These are phyloP conservation scores for Claviceps sorghi DNA, from an alignment of 2,329 filamentous ascomycete genomes.

Conservation along the genomic window DNA sequence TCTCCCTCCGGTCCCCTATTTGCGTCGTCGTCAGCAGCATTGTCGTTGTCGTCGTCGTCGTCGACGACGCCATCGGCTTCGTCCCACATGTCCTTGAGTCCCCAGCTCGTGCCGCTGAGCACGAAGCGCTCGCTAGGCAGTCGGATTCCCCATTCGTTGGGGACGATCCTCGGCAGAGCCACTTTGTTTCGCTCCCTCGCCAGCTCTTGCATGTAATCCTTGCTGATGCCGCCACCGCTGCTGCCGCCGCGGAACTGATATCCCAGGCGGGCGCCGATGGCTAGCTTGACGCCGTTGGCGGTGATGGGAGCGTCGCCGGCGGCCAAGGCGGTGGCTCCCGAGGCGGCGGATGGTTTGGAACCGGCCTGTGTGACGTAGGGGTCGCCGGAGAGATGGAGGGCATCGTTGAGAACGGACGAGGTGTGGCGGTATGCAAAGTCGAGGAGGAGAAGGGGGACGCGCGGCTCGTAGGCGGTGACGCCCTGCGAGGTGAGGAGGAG, in stretches of 20 bases:
- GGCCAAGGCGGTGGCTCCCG: slow-evolving; percentile 33
- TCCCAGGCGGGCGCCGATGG: slow-evolving; percentile 52
- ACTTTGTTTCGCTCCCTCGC: slow-evolving; percentile 56
- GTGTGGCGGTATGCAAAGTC: slow-evolving; percentile 81
- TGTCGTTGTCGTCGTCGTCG: slow-evolving; percentile 26
- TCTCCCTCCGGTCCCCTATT: slow-evolving; percentile 19
- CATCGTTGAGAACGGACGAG: slow-evolving; percentile 54
- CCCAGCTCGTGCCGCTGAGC: slow-evolving; percentile 51
- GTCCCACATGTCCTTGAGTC: slow-evolving; percentile 44
- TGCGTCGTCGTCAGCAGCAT: slow-evolving; percentile 18
- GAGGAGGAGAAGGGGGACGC: slow-evolving; percentile 67
- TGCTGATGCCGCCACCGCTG: slow-evolving; percentile 41
- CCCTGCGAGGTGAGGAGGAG: slow-evolving; percentile 66
- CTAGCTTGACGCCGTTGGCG: slow-evolving; percentile 55
- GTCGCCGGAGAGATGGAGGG: slow-evolving; percentile 52
- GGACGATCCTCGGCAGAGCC: slow-evolving; percentile 45
- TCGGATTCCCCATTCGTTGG: slow-evolving; percentile 53
- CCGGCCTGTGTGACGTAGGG: slow-evolving; percentile 49
- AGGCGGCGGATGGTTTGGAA: slow-evolving; percentile 32
- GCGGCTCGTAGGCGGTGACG: slow-evolving; percentile 66
- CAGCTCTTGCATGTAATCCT: slow-evolving; percentile 66
- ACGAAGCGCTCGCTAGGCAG: slow-evolving; percentile 56
- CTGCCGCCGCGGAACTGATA: slow-evolving; percentile 51
- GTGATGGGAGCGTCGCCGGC: slow-evolving; percentile 43
- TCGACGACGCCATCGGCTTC: slow-evolving; percentile 30